A percentile compares a stretch with the other conserved stretches of the same genome.
These are phyloP conservation scores for Eucalyptus paniculata DNA, from an alignment of 345 rosid species.

Conservation along the genomic window DNA sequence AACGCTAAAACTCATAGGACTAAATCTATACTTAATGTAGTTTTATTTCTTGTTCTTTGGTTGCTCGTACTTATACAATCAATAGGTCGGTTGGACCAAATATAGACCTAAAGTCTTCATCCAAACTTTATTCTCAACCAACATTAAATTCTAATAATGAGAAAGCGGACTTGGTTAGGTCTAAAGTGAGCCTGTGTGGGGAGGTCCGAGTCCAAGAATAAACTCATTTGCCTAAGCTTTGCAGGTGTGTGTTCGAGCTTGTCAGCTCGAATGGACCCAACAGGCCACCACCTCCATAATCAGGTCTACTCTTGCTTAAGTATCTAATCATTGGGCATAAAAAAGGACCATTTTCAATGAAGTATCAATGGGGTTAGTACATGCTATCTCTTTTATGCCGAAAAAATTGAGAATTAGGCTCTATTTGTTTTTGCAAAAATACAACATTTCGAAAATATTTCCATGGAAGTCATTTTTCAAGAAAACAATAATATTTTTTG, in stretches of 20 bases:
- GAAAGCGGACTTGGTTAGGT: background rate
- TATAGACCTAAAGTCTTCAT: background rate
- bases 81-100: background rate
- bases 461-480: no score
- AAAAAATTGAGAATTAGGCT: background rate
- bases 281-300: background rate
- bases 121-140: background rate
- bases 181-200: background rate
- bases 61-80: background rate
- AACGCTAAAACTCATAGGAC: background rate
- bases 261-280: background rate
- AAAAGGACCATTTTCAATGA: background rate
- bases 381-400: background rate
- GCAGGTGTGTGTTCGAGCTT: background rate
- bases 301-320: background rate
- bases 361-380: background rate
- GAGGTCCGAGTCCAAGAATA: background rate
- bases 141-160: background rate
- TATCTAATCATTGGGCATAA: background rate
- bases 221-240: background rate
- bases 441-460: no score
- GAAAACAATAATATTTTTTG: no score
- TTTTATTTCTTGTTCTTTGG: background rate
- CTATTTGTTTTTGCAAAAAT: no score
- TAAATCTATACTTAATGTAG: background rate